Conservation (phyloP, 164 flowering plant species). For the Euptelea pleiosperma region DNA sequence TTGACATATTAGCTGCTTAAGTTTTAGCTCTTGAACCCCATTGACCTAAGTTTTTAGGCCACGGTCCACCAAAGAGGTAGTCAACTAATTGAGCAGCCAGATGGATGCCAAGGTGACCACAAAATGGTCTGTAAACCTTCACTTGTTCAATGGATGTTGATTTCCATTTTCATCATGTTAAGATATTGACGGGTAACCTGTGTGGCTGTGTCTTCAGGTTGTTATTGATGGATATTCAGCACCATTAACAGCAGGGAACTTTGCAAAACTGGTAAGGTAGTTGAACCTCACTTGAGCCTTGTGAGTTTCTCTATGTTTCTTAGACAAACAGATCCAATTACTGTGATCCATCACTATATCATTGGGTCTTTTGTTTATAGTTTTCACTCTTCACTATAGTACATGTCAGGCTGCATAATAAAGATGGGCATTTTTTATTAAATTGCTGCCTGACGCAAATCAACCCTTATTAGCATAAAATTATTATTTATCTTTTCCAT, state of each 20-base stretch:
- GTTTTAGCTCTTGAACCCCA: background rate
- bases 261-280: conserved; percentile 94
- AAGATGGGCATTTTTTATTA: too few species aligned
- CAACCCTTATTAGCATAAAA: background rate
- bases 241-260: conserved; percentile 89
- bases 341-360: too few species aligned
- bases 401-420: too few species aligned
- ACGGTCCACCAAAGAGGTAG: conserved; percentile 1
- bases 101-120: background rate
- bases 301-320: background rate
- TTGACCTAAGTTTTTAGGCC: background rate
- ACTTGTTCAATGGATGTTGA: background rate
- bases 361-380: too few species aligned
- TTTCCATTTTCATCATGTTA: background rate
- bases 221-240: conserved; percentile 95
- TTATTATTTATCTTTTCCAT: background rate
- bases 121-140: background rate
- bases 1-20: background rate
- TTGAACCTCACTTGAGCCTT: conserved; percentile 24
- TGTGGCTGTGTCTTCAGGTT: conserved; percentile 63
- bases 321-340: background rate
- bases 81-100: conserved; percentile 1
- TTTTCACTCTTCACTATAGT: too few species aligned
- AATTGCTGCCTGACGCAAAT: background rate
- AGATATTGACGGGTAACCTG: too few species aligned